A percentile compares a stretch with the other conserved stretches of the same genome.
These are phyloP conservation scores for Aspergillus phoenicis DNA, from an alignment of 2,329 filamentous ascomycete species.

Conservation along the genomic window DNA sequence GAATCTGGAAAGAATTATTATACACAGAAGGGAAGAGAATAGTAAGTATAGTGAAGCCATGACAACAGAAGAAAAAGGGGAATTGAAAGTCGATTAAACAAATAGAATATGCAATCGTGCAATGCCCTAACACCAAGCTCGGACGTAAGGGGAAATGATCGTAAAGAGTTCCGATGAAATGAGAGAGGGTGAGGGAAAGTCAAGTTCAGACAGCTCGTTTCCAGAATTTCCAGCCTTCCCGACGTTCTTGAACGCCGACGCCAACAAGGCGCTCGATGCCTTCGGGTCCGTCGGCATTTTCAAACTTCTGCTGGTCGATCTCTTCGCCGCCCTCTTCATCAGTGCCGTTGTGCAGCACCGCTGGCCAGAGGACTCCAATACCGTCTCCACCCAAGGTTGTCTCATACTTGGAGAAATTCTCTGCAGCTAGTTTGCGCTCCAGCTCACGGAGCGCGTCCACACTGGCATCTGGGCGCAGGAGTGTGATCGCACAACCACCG, in stretches of 20 bases:
- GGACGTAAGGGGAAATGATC: neutral
- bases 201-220: slow-evolving; percentile 40
- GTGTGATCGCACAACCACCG: slow-evolving; percentile 91
- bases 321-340: slow-evolving; percentile 84
- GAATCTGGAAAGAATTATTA: slow-evolving; percentile 9
- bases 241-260: slow-evolving; percentile 68
- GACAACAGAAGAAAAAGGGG: neutral
- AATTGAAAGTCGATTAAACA: slow-evolving; percentile 6
- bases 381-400: slow-evolving; percentile 91
- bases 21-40: slow-evolving; percentile 17
- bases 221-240: slow-evolving; percentile 89
- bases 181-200: neutral
- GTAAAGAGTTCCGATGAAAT: slow-evolving; percentile 6
- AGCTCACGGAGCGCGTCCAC: slow-evolving; percentile 62
- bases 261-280: slow-evolving; percentile 88
- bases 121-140: slow-evolving; percentile 7
- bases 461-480: slow-evolving; percentile 70
- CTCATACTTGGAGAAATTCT: slow-evolving; percentile 82
- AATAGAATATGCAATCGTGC: slow-evolving; percentile 1
- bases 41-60: neutral
- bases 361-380: slow-evolving; percentile 91
- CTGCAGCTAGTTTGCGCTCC: slow-evolving; percentile 64
- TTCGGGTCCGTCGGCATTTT: slow-evolving; percentile 79
- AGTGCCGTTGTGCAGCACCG: slow-evolving; percentile 82
- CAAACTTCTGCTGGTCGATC: slow-evolving; percentile 86